Evolutionary conservation across 2,329 filamentous ascomycete genomes (phyloP).

Genomic region (Hymenoscyphus occultus): DNA sequence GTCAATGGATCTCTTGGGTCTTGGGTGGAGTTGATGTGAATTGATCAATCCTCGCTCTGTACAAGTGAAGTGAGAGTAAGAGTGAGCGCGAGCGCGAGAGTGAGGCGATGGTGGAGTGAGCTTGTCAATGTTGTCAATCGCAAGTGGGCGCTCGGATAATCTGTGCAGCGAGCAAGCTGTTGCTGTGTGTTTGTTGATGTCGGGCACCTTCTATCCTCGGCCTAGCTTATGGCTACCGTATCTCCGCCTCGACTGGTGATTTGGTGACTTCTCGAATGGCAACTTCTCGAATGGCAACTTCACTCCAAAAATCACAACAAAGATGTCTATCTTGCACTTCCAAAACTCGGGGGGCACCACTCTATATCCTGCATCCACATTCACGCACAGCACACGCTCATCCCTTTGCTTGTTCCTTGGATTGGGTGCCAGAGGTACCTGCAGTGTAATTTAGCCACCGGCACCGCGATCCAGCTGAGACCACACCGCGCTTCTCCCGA

Average conservation of each 20-base stretch:
- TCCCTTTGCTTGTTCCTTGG: too few species aligned
- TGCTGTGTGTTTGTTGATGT: neutral
- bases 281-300: neutral
- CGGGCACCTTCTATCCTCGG: neutral
- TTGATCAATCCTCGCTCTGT: neutral
- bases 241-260: neutral
- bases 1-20: neutral
- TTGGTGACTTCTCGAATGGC: neutral
- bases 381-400: neutral
- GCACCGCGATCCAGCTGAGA: too few species aligned
- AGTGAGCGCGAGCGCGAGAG: too few species aligned
- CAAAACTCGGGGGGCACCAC: neutral
- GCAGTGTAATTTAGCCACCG: too few species aligned
- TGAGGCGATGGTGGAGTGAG: neutral
- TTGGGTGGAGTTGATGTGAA: neutral
- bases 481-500: too few species aligned
- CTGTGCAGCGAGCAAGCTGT: too few species aligned
- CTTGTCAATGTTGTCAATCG: neutral
- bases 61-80: neutral
- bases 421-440: too few species aligned
- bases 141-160: neutral
- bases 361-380: slow-evolving; percentile 4
- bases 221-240: neutral
- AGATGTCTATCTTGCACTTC: neutral
- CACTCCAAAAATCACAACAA: neutral